Evolutionary conservation across 2,329 filamentous ascomycete genomes (phyloP).

Genomic region (Fonsecaea erecta): DNA sequence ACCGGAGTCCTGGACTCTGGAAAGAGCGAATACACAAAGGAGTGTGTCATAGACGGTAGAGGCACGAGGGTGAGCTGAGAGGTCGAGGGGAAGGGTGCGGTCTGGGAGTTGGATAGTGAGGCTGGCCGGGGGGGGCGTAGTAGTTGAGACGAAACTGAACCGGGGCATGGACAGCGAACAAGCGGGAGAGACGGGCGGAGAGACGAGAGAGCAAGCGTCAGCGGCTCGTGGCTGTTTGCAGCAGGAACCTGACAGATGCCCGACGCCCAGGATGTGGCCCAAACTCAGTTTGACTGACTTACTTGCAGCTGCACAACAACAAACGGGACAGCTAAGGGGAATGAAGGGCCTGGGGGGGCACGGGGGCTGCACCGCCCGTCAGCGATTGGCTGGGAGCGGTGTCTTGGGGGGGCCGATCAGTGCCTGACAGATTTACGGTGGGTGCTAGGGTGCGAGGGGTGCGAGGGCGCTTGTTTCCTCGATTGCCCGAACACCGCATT

Average conservation of each 20-base stretch:
- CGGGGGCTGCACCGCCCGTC: not conserved
- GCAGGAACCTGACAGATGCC: conserved; percentile 10
- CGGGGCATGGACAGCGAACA: conserved; percentile 4
- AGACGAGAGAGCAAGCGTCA: conserved; percentile 20
- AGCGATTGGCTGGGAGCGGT: not conserved
- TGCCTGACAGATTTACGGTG: not conserved
- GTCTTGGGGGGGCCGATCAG: not conserved
- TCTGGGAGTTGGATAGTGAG: conserved; percentile 22
- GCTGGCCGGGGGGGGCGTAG: conserved; percentile 15
- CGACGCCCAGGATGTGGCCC: not conserved
- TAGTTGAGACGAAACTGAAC: conserved; percentile 10
- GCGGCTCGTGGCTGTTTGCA: conserved; percentile 23
- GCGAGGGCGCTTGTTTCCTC: no score
- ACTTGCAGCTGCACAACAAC: conserved; percentile 11
- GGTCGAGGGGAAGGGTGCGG: conserved; percentile 2
- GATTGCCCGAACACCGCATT: no score
- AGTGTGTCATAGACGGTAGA: not conserved
- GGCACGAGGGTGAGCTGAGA: conserved; percentile 21
- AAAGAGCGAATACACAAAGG: not conserved
- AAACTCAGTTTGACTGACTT: not conserved
- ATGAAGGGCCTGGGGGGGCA: not conserved
- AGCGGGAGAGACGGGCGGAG: not conserved
- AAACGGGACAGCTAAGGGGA: not conserved
- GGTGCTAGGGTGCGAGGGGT: no score
- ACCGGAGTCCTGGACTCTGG: not conserved